A percentile compares a stretch with the other conserved stretches of the same genome.
Evolutionary conservation across 2,329 filamentous ascomycete species (phyloP).

Genomic region (Pseudogymnoascus sp.): DNA sequence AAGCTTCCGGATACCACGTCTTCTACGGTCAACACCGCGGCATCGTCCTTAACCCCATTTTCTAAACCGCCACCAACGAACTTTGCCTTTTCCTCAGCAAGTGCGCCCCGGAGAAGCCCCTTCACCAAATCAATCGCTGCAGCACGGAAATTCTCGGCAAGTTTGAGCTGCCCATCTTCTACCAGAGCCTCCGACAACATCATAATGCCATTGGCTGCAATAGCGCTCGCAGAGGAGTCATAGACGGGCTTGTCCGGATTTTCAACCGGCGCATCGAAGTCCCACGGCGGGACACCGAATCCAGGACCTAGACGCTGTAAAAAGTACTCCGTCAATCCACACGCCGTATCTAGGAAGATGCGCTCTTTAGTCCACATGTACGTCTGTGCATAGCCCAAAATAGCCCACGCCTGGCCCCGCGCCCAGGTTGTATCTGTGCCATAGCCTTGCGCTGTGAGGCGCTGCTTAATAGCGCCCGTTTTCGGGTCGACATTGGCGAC

Average conservation of each 20-base stretch:
- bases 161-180: slow-evolving; percentile 9
- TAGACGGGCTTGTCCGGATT: slow-evolving; percentile 22
- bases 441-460: slow-evolving; percentile 36
- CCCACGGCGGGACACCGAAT: not conserved
- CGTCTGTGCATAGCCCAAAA: slow-evolving; percentile 41
- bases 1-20: not conserved
- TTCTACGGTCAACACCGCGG: not conserved
- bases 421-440: slow-evolving; percentile 34
- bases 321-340: slow-evolving; percentile 40
- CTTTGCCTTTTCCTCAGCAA: slow-evolving; percentile 16
- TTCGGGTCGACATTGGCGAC: slow-evolving; percentile 35
- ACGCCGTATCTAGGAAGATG: slow-evolving; percentile 35
- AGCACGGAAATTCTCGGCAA: slow-evolving; percentile 13
- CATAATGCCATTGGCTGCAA: slow-evolving; percentile 37
- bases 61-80: slow-evolving; percentile 6
- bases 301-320: slow-evolving; percentile 29
- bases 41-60: not conserved
- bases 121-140: slow-evolving; percentile 20
- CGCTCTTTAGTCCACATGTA: slow-evolving; percentile 39
- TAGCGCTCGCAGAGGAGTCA: slow-evolving; percentile 34
- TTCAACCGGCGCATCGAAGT: slow-evolving; percentile 23
- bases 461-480: slow-evolving; percentile 30
- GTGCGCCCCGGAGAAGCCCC: slow-evolving; percentile 18
- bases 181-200: slow-evolving; percentile 32
- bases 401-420: slow-evolving; percentile 43